Percentiles rank a stretch among this genome's conserved stretches.
Evolutionary conservation across 306 rosid genomes (phyloP).

Genomic region (Pterocarpus santalinus): DNA sequence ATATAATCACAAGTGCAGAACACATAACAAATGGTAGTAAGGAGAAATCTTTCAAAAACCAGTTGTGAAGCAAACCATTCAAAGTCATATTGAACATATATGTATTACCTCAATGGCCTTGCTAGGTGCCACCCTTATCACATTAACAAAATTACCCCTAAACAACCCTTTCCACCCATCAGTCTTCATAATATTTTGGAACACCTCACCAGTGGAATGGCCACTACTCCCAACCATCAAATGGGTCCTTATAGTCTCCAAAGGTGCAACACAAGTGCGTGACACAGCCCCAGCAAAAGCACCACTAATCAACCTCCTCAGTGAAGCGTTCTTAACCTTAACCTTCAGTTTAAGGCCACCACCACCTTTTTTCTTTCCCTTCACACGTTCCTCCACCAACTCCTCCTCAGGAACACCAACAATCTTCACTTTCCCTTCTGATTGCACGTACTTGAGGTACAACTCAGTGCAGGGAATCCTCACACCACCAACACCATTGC

Average conservation of each 20-base stretch:
- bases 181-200: conserved; percentile 70
- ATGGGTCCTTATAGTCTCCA: conserved; percentile 98
- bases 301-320: conserved; percentile 86
- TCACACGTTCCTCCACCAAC: conserved; percentile 52
- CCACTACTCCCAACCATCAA: conserved; percentile 97
- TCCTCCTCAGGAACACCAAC: conserved; percentile 52
- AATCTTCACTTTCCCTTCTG: conserved; percentile 65
- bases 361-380: conserved; percentile 55
- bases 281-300: conserved; percentile 93
- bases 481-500: conserved; percentile 51
- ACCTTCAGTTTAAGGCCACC: conserved; percentile 65
- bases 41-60: conserved; percentile 20
- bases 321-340: conserved; percentile 75
- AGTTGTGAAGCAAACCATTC: not conserved
- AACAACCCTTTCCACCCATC: conserved; percentile 98
- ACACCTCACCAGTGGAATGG: conserved; percentile 76
- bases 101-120: conserved; percentile 91
- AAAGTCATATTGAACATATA: not conserved
- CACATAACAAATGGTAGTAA: not conserved
- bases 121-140: conserved; percentile 97
- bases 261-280: conserved; percentile 88
- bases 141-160: conserved; percentile 93
- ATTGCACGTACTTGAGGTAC: conserved; percentile 63
- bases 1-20: not conserved
- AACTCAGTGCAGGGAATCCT: conserved; percentile 72